phyloP scores from a whole-genome alignment of 1,284 basidiomycete genomes.

The Moesziomyces antarcticus region DNA sequence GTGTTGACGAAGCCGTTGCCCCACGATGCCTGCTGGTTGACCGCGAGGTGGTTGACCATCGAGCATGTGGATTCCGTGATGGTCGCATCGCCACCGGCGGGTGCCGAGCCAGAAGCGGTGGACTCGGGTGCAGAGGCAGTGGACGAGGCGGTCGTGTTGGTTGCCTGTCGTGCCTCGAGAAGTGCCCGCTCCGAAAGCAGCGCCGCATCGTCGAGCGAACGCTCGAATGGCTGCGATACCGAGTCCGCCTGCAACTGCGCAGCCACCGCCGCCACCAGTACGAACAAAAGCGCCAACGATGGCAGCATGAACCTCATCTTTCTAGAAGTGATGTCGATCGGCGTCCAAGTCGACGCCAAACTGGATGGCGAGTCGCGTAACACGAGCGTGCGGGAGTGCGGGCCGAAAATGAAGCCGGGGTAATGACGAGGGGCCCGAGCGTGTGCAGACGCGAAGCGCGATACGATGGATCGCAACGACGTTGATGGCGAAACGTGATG shows the following conservation, averaged over 20 bases:
- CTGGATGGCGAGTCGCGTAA: background rate
- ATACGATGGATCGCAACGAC: too few relatives aligned
- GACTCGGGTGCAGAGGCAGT: conserved; percentile 20
- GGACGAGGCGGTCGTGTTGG: conserved; percentile 18
- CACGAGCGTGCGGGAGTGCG: too few relatives aligned
- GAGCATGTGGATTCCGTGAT: conserved; percentile 43
- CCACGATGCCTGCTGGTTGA: conserved; percentile 59
- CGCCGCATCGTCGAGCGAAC: conserved; percentile 12
- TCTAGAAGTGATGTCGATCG: too few relatives aligned
- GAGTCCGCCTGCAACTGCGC: conserved; percentile 26
- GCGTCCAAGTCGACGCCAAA: background rate
- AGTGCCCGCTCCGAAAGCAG: conserved; percentile 17
- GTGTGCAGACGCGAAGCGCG: too few relatives aligned
- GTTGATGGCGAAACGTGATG: too few relatives aligned
- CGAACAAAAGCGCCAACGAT: conserved; percentile 8
- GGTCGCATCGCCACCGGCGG: conserved; percentile 43
- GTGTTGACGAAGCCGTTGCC: conserved; percentile 51
- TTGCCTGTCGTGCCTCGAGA: conserved; percentile 31
- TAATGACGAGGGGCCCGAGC: too few relatives aligned
- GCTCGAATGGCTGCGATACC: conserved; percentile 25
- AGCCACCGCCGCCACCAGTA: background rate
- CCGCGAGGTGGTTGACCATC: conserved; percentile 42
- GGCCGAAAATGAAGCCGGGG: too few relatives aligned
- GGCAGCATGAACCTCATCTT: conserved; percentile 17
- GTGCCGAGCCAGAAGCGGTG: conserved; percentile 32